phyloP scores from a whole-genome alignment of 805 yeast genomes.

The Debaryomyces prosopidis region DNA sequence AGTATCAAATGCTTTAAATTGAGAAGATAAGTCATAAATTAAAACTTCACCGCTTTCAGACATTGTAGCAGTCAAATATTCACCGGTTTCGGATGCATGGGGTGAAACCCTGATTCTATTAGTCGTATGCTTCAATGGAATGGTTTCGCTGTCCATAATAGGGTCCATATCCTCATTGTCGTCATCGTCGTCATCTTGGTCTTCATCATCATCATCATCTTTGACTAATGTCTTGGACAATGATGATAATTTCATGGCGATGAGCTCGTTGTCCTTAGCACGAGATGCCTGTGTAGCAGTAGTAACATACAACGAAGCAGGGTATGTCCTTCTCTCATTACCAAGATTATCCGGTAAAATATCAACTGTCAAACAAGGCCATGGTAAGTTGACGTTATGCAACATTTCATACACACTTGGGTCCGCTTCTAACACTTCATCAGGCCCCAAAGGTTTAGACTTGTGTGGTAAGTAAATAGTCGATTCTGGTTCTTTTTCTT shows the following conservation, averaged over 20 bases:
- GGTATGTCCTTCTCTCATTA: slow-evolving; percentile 82
- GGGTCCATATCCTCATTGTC: slow-evolving; percentile 74
- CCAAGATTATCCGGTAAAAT: slow-evolving; percentile 86
- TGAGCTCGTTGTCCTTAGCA: slow-evolving; percentile 84
- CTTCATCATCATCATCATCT: slow-evolving; percentile 70
- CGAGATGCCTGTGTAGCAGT: slow-evolving; percentile 93
- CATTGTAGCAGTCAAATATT: slow-evolving; percentile 84
- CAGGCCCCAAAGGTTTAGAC: slow-evolving; percentile 89
- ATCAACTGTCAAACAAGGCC: slow-evolving; percentile 96
- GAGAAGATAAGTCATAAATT: slow-evolving; percentile 79
- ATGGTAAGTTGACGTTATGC: slow-evolving; percentile 88
- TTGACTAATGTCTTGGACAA: slow-evolving; percentile 84
- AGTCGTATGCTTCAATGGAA: slow-evolving; percentile 79
- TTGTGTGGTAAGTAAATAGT: slow-evolving; percentile 83
- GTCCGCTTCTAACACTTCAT: slow-evolving; percentile 95
- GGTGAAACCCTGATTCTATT: slow-evolving; percentile 88
- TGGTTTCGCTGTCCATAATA: slow-evolving; percentile 78
- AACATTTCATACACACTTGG: slow-evolving; percentile 95
- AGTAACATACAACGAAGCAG: slow-evolving; percentile 80
- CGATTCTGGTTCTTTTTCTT: slow-evolving; percentile 32
- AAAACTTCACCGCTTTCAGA: slow-evolving; percentile 87
- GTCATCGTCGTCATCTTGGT: slow-evolving; percentile 65
- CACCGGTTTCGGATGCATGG: slow-evolving; percentile 69
- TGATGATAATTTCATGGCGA: slow-evolving; percentile 79
- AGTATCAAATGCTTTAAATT: slow-evolving; percentile 77